phyloP scores from a whole-genome alignment of 805 yeast species.

The Candida vaughaniae region DNA sequence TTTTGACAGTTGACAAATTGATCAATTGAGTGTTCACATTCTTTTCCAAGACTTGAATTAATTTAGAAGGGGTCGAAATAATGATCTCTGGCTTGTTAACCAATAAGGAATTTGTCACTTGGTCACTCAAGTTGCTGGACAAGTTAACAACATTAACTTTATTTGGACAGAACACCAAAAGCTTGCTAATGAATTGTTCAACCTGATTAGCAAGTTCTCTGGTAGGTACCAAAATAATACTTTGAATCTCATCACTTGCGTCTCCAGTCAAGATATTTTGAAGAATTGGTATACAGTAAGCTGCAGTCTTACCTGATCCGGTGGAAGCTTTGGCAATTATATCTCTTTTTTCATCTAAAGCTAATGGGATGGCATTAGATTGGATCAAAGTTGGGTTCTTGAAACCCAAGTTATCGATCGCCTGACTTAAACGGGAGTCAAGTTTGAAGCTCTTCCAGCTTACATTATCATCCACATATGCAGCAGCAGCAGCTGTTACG shows the following conservation, averaged over 20 bases:
- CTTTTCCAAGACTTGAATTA: slow-evolving; percentile 54
- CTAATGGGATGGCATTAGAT: slow-evolving; percentile 87
- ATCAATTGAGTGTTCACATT: slow-evolving; percentile 35
- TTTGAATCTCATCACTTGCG: slow-evolving; percentile 35
- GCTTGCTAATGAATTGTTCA: slow-evolving; percentile 60
- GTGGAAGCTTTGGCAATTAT: slow-evolving; percentile 92
- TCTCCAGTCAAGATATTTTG: slow-evolving; percentile 62
- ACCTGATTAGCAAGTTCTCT: slow-evolving; percentile 91
- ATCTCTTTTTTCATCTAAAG: slow-evolving; percentile 86
- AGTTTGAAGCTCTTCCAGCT: slow-evolving; percentile 75
- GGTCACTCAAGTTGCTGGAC: slow-evolving; percentile 62
- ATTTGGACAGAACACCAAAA: slow-evolving; percentile 70
- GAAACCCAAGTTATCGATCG: slow-evolving; percentile 76
- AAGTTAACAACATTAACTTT: slow-evolving; percentile 65
- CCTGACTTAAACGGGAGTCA: slow-evolving; percentile 82
- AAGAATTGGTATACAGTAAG: slow-evolving; percentile 83
- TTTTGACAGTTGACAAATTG: slow-evolving; percentile 56
- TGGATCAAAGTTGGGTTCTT: slow-evolving; percentile 88
- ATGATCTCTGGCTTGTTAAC: slow-evolving; percentile 76
- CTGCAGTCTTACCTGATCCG: slow-evolving; percentile 94
- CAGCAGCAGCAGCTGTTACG: slow-evolving; percentile 54
- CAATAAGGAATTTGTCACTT: slow-evolving; percentile 69
- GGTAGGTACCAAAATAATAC: slow-evolving; percentile 87
- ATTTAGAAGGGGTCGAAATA: slow-evolving; percentile 83
- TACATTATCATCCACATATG: slow-evolving; percentile 67